Evolutionary conservation across 2,329 filamentous ascomycete genomes (phyloP), one percentile per base, ranked within the genome.

Genomic region (Fusarium azukiicola): DNA sequence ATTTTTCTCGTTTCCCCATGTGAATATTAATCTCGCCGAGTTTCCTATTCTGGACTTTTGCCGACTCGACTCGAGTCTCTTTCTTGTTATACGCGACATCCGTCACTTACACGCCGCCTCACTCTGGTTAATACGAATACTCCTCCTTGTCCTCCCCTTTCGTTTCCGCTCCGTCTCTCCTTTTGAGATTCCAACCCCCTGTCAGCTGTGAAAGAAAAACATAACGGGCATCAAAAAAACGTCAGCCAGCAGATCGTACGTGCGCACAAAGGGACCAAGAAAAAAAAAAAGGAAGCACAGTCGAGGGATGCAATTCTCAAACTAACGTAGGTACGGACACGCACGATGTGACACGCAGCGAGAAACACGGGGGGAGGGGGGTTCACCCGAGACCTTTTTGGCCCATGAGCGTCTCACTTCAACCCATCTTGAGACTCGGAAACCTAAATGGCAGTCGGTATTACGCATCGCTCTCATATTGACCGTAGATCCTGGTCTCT

Each of bases 221-320:
- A 69, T 73, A 56, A 71, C 71, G 66, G 77, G 64, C 75, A 72
- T 75, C 54, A 78, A 69, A 50, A 63, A 69, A 50, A 63, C 46
- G 74, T 49, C 72, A 61, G 69, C 69, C 36, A 52, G 56, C 58
- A 52, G 54, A 64, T 50, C 54, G 44, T 71, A 63, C 54, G 46
- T 64, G 68, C 44, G 54, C 67, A 69, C 61, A 40, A 69, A 32
- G 27, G 67, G 27, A 46, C 63, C 73, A 52, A 17, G 27, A 44
- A 47, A 52, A 44, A 47, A 47, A 54, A 63, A 66, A 49, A 64
- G 44, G 42, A 66, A 66, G 54, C 54, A 50, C 42, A 66, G 36
- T 47, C 38, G 58, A 67, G 40, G 36, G 46, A 52, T 36, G 67
- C 27, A 32, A 46, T 66, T 67, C 54, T 32, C 69, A 56, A 50